Conservation (phyloP, 2,329 filamentous ascomycete species). For the Aureobasidium pullulans region DNA sequence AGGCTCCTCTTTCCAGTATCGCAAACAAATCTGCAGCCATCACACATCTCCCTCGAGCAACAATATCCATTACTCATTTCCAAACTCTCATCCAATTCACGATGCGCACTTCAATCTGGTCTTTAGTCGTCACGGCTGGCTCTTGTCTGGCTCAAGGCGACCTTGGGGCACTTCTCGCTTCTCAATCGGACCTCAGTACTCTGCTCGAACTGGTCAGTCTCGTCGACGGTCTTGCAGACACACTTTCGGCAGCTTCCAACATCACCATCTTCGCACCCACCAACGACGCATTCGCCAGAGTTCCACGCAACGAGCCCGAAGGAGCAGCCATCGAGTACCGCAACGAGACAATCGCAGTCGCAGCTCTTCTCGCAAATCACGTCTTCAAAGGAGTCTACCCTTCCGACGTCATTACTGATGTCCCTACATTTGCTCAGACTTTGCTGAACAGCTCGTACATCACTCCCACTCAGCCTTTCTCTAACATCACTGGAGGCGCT, state of each 20-base stretch:
- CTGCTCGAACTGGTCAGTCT: conserved; percentile 21
- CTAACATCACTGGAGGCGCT: conserved; percentile 32
- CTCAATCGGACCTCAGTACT: conserved; percentile 21
- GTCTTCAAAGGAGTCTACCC: conserved; percentile 28
- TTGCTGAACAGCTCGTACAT: conserved; percentile 27
- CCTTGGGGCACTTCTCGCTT: conserved; percentile 19
- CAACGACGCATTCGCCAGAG: conserved; percentile 29
- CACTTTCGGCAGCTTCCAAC: conserved; percentile 26
- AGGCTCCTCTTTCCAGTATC: background rate
- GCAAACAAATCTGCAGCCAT: background rate
- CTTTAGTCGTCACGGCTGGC: conserved; percentile 9
- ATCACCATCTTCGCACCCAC: conserved; percentile 32
- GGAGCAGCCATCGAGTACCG: conserved; percentile 28
- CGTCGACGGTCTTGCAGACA: conserved; percentile 25
- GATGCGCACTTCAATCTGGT: background rate
- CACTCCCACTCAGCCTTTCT: conserved; percentile 29
- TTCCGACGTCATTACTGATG: conserved; percentile 22
- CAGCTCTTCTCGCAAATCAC: conserved; percentile 15
- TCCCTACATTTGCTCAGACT: conserved; percentile 18
- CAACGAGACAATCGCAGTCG: conserved; percentile 3
- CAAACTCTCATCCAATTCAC: background rate
- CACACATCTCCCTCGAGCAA: background rate
- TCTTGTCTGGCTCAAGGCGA: conserved; percentile 14
- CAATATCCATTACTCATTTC: background rate
- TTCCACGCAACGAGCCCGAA: conserved; percentile 28